These are phyloP conservation scores for Gyromitra esculenta DNA, from an alignment of 2,329 filamentous ascomycete genomes.

Conservation along the genomic window DNA sequence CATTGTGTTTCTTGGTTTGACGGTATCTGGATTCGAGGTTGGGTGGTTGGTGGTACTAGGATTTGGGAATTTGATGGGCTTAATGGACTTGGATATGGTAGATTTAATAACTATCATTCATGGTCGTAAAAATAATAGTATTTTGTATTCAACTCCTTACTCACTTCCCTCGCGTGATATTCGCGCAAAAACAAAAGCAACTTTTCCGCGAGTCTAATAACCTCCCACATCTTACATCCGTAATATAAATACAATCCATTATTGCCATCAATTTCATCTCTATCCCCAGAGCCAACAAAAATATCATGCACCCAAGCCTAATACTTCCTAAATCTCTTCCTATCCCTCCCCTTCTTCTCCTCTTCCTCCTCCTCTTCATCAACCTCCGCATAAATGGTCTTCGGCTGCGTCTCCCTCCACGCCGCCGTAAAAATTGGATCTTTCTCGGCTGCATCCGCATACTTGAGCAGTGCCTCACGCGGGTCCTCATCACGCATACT, in stretches of 20 bases:
- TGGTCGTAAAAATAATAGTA: no score
- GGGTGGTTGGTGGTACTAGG: no score
- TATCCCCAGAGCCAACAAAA: background rate
- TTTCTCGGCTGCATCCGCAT: constrained; percentile 89
- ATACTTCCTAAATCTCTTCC: constrained; percentile 33
- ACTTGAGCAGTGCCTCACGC: constrained; percentile 90
- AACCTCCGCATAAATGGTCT: constrained; percentile 87
- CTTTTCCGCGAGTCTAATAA: background rate
- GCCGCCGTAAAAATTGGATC: constrained; percentile 95
- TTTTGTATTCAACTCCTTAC: no score
- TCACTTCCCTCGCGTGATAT: no score
- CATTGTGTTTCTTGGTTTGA: background rate
- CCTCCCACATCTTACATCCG: background rate
- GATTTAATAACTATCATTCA: no score
- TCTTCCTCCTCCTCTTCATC: constrained; percentile 81
- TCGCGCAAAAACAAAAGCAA: no score
- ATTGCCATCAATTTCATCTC: background rate
- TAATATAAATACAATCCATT: constrained; percentile 14
- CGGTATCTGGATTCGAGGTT: no score
- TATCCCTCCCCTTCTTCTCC: constrained; percentile 15
- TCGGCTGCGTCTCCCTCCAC: constrained; percentile 90
- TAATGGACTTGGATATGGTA: no score
- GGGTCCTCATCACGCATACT: constrained; percentile 97
- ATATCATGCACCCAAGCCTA: constrained; percentile 15
- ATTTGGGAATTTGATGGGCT: no score